Conservation (phyloP, 208 protist species). For the Trypanosoma cruzi region DNA sequence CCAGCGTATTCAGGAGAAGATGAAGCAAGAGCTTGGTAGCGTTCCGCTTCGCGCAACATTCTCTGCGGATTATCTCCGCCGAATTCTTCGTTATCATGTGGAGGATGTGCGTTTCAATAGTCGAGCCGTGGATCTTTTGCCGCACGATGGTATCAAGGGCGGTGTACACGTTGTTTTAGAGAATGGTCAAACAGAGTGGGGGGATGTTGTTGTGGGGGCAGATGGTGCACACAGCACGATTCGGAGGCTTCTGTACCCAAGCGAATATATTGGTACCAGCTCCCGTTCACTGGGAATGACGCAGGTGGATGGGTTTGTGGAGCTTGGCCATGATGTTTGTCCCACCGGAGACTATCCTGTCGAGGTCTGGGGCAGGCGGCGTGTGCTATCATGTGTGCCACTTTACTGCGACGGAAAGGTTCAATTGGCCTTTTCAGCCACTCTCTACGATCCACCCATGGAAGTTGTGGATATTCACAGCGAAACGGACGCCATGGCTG, state of each 20-base stretch:
- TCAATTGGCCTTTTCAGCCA: constrained; percentile 71
- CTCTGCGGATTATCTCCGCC: constrained; percentile 49
- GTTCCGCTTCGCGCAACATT: constrained; percentile 81
- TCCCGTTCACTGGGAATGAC: constrained; percentile 70
- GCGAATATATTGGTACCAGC: constrained; percentile 69
- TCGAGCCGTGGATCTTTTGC: constrained; percentile 78
- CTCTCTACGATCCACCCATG: constrained; percentile 51
- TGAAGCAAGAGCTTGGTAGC: constrained; percentile 67
- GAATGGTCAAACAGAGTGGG: constrained; percentile 82
- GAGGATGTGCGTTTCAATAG: constrained; percentile 69
- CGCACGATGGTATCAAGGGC: constrained; percentile 83
- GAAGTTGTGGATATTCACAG: constrained; percentile 53
- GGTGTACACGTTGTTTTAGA: constrained; percentile 81
- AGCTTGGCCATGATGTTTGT: constrained; percentile 33
- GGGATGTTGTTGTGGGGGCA: constrained; percentile 88
- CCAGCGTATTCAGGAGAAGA: constrained; percentile 53
- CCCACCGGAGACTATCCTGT: constrained; percentile 53
- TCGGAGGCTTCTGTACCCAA: constrained; percentile 77
- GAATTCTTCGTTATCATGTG: constrained; percentile 63
- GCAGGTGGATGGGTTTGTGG: constrained; percentile 79
- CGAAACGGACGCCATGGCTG: constrained; percentile 46
- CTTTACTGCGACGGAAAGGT: constrained; percentile 46
- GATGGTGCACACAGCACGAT: constrained; percentile 88
- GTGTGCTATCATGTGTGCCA: constrained; percentile 48
- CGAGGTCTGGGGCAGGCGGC: constrained; percentile 61